Base-by-base conservation (phyloP, 768 basidiomycete genomes). In the Xanthoconium stramineum region DNA sequence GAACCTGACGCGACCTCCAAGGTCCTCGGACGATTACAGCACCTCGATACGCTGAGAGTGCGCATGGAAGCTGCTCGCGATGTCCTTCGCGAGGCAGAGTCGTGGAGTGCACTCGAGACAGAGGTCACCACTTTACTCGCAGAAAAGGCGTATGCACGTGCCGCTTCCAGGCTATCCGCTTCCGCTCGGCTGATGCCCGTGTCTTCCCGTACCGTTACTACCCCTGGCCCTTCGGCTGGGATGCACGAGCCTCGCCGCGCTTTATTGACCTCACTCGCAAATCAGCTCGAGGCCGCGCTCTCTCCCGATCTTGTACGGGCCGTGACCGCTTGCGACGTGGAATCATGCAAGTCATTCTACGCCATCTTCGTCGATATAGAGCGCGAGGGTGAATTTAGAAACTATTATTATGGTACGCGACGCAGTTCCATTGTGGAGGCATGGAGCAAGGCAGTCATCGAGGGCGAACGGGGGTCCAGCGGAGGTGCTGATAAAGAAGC, bases 21-120 rank as follows among this genome's bases (percentile, higher is more conserved):
- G 5, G 86, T 88, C 5, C 77, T 98, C 56, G 86, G 92, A 52
- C 81, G 82, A 35, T 75, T 99, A n/a, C 83, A 85, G 51, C 78
- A 85, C 43, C 79, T 98, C 39, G 94, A 98, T 70, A 83, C 81
- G 11, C 80, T 94, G 30, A 97, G 94, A 67, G 76, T 76, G 24
- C 79, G 88, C 20, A 94, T 99, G 92, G 93, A 94, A 68, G 85
- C 86, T 0, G 82, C 93, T 1, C 79, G 94, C 35, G 93, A 93
- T 59, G 94, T 98, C 17, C 74, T 98, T 36, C 84, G 88, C 28
- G 96, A 98, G 68, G 95, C 97, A 13, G 95, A 98, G 76, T 91
- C 88, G 61, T 99, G 97, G 97, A 91, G 88, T 55, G 91, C 92
- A 3, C 80, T 99, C 45, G 97, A 98, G 69, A 80, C 89, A 36